Evolutionary conservation across 2,329 filamentous ascomycete species (phyloP).

Genomic region (Paradendryphiella salina): DNA sequence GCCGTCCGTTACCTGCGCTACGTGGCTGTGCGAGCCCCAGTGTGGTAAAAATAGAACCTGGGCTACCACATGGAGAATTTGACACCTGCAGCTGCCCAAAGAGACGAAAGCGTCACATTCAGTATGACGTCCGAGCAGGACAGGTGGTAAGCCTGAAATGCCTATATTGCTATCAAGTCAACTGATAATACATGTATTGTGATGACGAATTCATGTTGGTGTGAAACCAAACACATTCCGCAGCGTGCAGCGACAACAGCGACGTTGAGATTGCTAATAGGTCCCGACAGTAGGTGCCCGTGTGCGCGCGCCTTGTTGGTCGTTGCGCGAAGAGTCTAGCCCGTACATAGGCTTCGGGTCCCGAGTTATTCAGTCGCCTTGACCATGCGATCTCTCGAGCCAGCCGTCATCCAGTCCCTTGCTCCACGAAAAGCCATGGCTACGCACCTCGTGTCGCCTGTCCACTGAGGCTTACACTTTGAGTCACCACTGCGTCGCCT

Average conservation of each 20-base stretch:
- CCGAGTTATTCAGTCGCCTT: background rate
- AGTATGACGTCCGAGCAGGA: slow-evolving; percentile 1
- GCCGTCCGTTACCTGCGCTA: background rate
- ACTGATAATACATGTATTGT: background rate
- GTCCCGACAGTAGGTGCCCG: background rate
- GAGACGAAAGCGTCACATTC: background rate
- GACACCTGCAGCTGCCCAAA: slow-evolving; percentile 5
- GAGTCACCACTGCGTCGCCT: background rate
- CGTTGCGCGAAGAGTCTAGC: background rate
- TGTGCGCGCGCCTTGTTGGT: background rate
- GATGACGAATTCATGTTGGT: too few species aligned
- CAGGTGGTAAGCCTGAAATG: background rate
- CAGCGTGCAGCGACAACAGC: background rate
- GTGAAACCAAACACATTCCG: too few species aligned
- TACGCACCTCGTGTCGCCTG: slow-evolving; percentile 1
- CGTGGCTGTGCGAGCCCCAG: slow-evolving; percentile 8
- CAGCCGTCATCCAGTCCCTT: slow-evolving; percentile 1
- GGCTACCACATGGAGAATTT: slow-evolving; percentile 5
- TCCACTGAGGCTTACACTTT: background rate
- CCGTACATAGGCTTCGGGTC: background rate
- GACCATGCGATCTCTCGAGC: background rate
- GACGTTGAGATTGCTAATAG: background rate
- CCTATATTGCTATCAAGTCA: background rate
- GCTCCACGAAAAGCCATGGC: slow-evolving; percentile 2
- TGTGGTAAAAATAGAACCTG: slow-evolving; percentile 10